These are phyloP conservation scores for Zychaea mexicana DNA, from an alignment of 371 early-diverging fungal species.

Conservation along the genomic window DNA sequence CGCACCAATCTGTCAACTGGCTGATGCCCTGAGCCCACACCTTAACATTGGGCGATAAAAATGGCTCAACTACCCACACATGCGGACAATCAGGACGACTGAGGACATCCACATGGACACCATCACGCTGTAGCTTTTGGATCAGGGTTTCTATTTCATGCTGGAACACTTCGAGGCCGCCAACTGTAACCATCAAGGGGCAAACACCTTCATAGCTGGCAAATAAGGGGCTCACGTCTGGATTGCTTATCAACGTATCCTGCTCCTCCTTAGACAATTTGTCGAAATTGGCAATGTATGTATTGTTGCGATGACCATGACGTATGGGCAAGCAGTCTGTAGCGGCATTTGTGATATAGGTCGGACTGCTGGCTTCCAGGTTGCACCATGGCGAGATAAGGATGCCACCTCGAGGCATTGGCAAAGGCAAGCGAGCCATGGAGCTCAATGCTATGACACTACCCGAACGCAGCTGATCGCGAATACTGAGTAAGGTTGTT, in stretches of 20 bases:
- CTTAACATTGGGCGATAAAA: constrained; percentile 8
- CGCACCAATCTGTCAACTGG: constrained; percentile 11
- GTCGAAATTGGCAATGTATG: constrained; percentile 8
- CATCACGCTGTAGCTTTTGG: constrained; percentile 17
- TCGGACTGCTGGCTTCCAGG: constrained; percentile 20
- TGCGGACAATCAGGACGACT: constrained; percentile 26
- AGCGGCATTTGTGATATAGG: constrained; percentile 12
- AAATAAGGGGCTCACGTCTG: constrained; percentile 26
- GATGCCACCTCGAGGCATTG: constrained; percentile 28
- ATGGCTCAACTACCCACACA: constrained; percentile 27
- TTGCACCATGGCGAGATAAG: constrained; percentile 39
- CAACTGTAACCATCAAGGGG: constrained; percentile 31
- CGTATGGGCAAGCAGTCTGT: constrained; percentile 12
- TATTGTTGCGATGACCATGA: not conserved
- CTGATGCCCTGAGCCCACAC: constrained; percentile 17
- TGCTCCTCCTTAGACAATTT: constrained; percentile 10
- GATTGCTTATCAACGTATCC: constrained; percentile 13
- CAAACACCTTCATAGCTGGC: constrained; percentile 26
- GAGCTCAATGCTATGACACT: constrained; percentile 11
- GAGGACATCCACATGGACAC: constrained; percentile 31
- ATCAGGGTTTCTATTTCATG: constrained; percentile 27
- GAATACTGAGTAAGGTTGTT: constrained; percentile 15
- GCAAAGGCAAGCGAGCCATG: constrained; percentile 15
- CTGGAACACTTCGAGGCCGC: constrained; percentile 30
- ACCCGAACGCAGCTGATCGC: constrained; percentile 12